phyloP scores from a whole-genome alignment of 1,139 yeast species.

The Candida labiduridarum region DNA sequence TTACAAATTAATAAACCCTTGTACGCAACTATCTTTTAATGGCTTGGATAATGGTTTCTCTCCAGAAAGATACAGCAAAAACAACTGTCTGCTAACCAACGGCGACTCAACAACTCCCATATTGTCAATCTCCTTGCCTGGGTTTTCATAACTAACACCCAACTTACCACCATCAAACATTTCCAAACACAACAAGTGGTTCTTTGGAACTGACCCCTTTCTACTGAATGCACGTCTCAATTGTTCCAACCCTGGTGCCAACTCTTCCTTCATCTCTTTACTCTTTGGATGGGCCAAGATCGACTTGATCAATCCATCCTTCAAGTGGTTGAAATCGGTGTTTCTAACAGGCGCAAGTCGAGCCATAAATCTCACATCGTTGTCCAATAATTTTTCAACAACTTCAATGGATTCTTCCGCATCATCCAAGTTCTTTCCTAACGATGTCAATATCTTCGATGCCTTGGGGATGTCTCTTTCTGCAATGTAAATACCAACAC shows the following conservation, averaged over 20 bases:
- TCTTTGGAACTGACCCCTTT: conserved; percentile 66
- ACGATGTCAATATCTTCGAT: conserved; percentile 37
- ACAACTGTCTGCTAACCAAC: conserved; percentile 52
- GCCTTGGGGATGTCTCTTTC: conserved; percentile 54
- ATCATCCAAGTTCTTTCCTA: conserved; percentile 27
- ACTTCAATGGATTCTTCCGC: conserved; percentile 47
- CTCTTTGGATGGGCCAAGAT: conserved; percentile 58
- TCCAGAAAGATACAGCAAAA: conserved; percentile 64
- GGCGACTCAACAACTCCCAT: conserved; percentile 55
- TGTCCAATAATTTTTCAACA: conserved; percentile 56
- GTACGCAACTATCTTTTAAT: conserved; percentile 35
- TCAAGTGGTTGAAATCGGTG: conserved; percentile 85
- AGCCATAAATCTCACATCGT: conserved; percentile 65
- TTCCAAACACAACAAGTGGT: conserved; percentile 57
- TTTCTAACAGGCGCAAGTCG: conserved; percentile 84
- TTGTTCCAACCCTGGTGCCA: conserved; percentile 58
- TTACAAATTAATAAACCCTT: conserved; percentile 13
- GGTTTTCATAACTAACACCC: conserved; percentile 43
- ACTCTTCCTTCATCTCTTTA: conserved; percentile 34
- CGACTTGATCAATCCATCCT: conserved; percentile 87
- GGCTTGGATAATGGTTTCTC: conserved; percentile 58
- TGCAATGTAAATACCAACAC: conserved; percentile 77
- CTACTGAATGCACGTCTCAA: conserved; percentile 51
- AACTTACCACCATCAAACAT: conserved; percentile 48
- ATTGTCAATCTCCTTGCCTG: conserved; percentile 28